These are phyloP conservation scores for Didymella pomorum DNA, from an alignment of 2,329 filamentous ascomycete species.

Conservation along the genomic window DNA sequence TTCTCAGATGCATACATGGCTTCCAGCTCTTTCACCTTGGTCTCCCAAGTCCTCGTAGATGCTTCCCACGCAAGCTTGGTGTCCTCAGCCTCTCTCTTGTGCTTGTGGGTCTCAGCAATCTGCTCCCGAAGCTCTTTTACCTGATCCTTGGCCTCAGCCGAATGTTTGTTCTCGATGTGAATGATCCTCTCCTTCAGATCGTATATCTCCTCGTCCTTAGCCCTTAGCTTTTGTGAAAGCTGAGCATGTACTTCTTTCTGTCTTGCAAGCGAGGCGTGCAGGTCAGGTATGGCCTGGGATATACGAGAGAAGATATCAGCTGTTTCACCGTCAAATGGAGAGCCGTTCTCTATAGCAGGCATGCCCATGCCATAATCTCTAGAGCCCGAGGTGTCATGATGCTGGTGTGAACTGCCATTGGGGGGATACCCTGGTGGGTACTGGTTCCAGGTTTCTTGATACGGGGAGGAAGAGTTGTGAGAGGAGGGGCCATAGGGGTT, in stretches of 20 bases:
- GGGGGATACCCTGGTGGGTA: slow-evolving; percentile 47
- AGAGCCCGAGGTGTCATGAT: slow-evolving; percentile 50
- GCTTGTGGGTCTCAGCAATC: slow-evolving; percentile 54
- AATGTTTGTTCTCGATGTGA: slow-evolving; percentile 59
- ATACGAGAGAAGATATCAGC: slow-evolving; percentile 51
- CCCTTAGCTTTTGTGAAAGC: slow-evolving; percentile 59
- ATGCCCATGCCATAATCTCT: slow-evolving; percentile 43
- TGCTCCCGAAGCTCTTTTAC: slow-evolving; percentile 60
- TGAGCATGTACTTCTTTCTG: slow-evolving; percentile 62
- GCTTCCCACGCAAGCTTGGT: slow-evolving; percentile 41
- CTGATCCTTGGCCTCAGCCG: slow-evolving; percentile 62
- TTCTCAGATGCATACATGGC: slow-evolving; percentile 48
- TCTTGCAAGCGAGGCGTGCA: slow-evolving; percentile 51
- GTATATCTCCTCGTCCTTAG: slow-evolving; percentile 62
- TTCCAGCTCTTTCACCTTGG: slow-evolving; percentile 56
- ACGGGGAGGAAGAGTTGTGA: slow-evolving; percentile 48
- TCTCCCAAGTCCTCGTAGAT: slow-evolving; percentile 51
- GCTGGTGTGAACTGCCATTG: slow-evolving; percentile 46
- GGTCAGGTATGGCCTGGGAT: slow-evolving; percentile 49
- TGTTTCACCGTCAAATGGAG: slow-evolving; percentile 48
- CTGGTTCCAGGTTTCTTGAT: slow-evolving; percentile 48
- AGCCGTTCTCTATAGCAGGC: slow-evolving; percentile 42
- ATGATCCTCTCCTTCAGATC: slow-evolving; percentile 60
- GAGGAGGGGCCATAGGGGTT: slow-evolving; percentile 46
- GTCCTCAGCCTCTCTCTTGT: slow-evolving; percentile 50